Base-by-base conservation (phyloP, 2,329 filamentous ascomycete species). In the Thelonectria olida region DNA sequence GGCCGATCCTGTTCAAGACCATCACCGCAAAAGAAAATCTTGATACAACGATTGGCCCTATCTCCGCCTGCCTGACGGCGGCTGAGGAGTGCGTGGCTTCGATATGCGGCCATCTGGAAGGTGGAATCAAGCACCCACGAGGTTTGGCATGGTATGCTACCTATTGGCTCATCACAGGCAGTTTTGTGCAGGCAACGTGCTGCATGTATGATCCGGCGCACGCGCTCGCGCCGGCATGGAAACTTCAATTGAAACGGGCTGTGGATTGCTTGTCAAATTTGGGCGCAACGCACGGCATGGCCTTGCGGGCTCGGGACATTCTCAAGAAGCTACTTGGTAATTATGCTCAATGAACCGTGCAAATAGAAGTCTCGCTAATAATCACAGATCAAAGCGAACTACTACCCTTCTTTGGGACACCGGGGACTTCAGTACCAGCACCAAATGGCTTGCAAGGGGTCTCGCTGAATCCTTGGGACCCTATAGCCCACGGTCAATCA, bases 121-220 rank as follows among this genome's bases (percentile, higher is more conserved):
- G 47, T 25, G 51, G 42, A 9, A 20, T 28, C 9, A 17, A 57
- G 10, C 50, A 58, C 7, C 54, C 50, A 7, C 34, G 54, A 25
- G 61, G 58, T 6, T 55, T 66, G 20, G 58, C 64, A 12, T 66
- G 64, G 64, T 66, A 66, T 49, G 62, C 64, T 7, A 66, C 64
- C 2, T 55, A 63, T n/a, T 64, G 64, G 58, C 20, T 66, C 5
- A 62, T 66, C 31, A 66, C 64, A 2, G 62, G 61, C 7, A 57
- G 50, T 12, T 66, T 66, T 41, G 64, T 64, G n/a, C 61, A 64
- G 42, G 61, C 62, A 17, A 66, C 58, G 22, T 64, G 62, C 23
- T 59, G 54, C 15, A 59, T 62, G 13, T 64, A 66, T 20, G 59
- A 60, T 23, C 58, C 55, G 20, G 38, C 38, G 17, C 64, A 66